Conservation (phyloP, 2,329 filamentous ascomycete species). For the Xenosphaeropsis pyriputrescens region DNA sequence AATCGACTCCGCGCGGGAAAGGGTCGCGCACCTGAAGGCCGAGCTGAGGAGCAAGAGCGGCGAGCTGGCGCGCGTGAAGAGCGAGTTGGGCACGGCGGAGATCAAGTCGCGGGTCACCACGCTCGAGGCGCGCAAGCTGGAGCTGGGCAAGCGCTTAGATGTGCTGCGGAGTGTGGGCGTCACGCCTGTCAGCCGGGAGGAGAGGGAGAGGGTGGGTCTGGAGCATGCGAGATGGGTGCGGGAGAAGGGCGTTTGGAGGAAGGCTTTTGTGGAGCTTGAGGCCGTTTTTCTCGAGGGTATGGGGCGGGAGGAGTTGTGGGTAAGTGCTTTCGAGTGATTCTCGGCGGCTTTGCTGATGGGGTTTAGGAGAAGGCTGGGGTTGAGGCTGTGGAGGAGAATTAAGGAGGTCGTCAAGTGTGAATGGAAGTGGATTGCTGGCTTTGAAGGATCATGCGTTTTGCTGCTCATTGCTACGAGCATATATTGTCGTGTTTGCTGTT, state of each 20-base stretch:
- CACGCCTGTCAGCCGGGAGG: slow-evolving; percentile 29
- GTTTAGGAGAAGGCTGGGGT: background rate
- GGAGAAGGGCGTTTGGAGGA: slow-evolving; percentile 14
- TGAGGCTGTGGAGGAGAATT: background rate
- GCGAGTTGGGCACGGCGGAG: slow-evolving; percentile 32
- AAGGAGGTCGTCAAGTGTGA: too few relatives aligned
- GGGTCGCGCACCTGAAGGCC: slow-evolving; percentile 31
- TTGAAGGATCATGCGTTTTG: too few relatives aligned
- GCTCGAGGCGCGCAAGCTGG: slow-evolving; percentile 27
- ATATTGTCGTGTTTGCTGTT: too few relatives aligned
- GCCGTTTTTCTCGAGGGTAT: slow-evolving; percentile 30
- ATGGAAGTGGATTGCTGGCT: too few relatives aligned
- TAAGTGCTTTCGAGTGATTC: slow-evolving; percentile 10
- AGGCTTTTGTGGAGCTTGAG: slow-evolving; percentile 13
- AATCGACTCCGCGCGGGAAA: slow-evolving; percentile 28
- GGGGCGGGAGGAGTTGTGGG: slow-evolving; percentile 32
- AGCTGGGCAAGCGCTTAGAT: slow-evolving; percentile 23
- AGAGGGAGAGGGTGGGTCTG: slow-evolving; percentile 27
- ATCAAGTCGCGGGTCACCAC: slow-evolving; percentile 26
- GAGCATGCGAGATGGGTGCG: slow-evolving; percentile 29
- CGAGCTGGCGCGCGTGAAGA: slow-evolving; percentile 21
- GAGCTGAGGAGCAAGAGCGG: slow-evolving; percentile 29
- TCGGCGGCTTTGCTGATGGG: background rate
- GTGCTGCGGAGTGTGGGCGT: slow-evolving; percentile 21
- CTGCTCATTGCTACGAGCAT: too few relatives aligned